Evolutionary conservation across 1,284 basidiomycete genomes (phyloP).

Genomic region (Sanghuangporus baumii): DNA sequence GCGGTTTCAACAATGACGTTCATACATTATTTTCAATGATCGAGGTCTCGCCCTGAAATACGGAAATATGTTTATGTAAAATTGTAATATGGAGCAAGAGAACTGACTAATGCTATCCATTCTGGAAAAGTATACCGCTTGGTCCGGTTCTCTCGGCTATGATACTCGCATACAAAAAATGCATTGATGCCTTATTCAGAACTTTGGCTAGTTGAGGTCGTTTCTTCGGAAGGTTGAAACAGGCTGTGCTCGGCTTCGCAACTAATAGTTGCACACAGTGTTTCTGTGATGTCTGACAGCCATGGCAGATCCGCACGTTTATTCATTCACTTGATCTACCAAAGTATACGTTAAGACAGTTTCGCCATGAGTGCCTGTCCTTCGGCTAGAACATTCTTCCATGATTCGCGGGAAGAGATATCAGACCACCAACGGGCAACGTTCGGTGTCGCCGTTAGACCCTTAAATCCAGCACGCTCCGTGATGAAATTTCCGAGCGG

Average conservation of each 20-base stretch:
- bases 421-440: slow-evolving; percentile 23
- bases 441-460: slow-evolving; percentile 26
- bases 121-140: no score
- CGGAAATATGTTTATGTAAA: no score
- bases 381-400: slow-evolving; percentile 13
- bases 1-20: background rate
- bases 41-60: no score
- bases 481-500: slow-evolving; percentile 34
- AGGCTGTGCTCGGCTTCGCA: background rate
- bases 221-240: background rate
- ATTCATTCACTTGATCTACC: background rate
- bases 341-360: background rate
- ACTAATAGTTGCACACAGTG: no score
- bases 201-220: background rate
- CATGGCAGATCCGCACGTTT: background rate
- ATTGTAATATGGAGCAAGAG: no score
- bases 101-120: no score
- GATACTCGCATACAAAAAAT: background rate
- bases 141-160: background rate
- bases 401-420: slow-evolving; percentile 9
- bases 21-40: no score
- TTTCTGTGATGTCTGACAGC: background rate
- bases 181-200: background rate
- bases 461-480: slow-evolving; percentile 20
- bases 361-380: background rate